Base-by-base conservation (phyloP, 257 asterid genomes). In the Haberlea rhodopensis region DNA sequence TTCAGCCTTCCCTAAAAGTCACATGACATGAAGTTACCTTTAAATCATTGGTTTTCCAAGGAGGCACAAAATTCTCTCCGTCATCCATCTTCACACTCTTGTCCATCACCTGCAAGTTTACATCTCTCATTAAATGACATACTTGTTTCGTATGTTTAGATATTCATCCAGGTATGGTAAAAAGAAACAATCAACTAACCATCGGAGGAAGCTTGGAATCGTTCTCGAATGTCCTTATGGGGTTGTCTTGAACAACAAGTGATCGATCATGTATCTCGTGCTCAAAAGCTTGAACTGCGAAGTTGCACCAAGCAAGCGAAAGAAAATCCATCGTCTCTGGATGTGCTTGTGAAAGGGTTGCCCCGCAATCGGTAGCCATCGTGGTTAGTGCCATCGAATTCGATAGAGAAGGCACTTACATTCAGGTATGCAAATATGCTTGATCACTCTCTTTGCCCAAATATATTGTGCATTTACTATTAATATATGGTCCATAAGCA, bases 281-380 rank as follows among this genome's bases (percentile, higher is more conserved):
- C 23, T 86, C 88, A 72, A 91, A 78, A 43, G 88, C 87, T 31
- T 91, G 94, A 69, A 91, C 81, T 0, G 98, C 98, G 9, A 86
- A 88, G 75, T 85, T 68, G 79, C 96, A 88, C 98, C 98, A 91
- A 23, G 91, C 74, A 5, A 68, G 77, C 9, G 98, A 91, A 13
- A 91, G 95, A 40, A 86, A 81, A 65, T 91, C 98, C 98, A 88
- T 86, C 6, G 95, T 86, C 85, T 91, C 98, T n/a, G 94, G 95
- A 72, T 88, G 95, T 57, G 98, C 96, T 71, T 79, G 86, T 9
- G 98, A 88, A 51, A 88, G 77, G 16, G 95, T 80, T 63, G 81
- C 68, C 61, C 78, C 75, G 51, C 51, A 64, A 60, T 80, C 85
- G 5, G 80, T 72, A 73, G 83, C 96, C 80, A 84, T 88, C 69